phyloP scores from a whole-genome alignment of 768 basidiomycete species.

The Rhodotorula sphaerocarpa region DNA sequence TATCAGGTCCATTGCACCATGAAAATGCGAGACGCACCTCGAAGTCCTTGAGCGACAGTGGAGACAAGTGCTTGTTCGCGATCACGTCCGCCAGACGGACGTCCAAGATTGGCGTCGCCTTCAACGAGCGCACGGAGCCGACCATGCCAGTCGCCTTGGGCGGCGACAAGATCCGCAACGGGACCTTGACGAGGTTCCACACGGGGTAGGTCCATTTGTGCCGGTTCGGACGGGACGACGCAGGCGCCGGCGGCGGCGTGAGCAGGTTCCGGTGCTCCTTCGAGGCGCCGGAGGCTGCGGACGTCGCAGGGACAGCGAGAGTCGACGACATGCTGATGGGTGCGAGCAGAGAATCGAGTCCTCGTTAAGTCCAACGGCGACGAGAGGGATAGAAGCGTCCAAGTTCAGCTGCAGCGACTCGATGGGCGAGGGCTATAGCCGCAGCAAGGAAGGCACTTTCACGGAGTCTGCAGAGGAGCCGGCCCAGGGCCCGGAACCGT shows the following conservation, averaged over 20 bases:
- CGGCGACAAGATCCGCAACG: conserved; percentile 23
- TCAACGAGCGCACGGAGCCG: conserved; percentile 26
- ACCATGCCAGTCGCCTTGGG: conserved; percentile 34
- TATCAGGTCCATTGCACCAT: no score
- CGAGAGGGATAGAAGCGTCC: no score
- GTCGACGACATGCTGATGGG: background rate
- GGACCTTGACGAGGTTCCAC: conserved; percentile 27
- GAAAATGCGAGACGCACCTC: conserved; percentile 4
- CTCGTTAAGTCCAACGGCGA: no score
- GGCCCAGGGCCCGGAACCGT: no score
- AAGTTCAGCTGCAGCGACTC: no score
- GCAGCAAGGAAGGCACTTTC: no score
- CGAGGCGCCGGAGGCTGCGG: background rate
- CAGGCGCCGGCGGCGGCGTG: background rate
- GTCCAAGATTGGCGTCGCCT: conserved; percentile 27
- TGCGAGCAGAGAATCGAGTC: background rate
- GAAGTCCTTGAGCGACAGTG: conserved; percentile 34
- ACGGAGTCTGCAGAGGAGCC: no score
- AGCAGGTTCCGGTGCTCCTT: background rate
- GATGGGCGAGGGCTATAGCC: no score
- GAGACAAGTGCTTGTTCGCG: conserved; percentile 33
- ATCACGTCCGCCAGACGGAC: conserved; percentile 31
- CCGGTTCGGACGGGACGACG: conserved; percentile 6
- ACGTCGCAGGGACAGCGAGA: conserved; percentile 14
- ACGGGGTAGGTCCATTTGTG: conserved; percentile 3